These are phyloP conservation scores for Mortierella antarctica DNA, from an alignment of 192 early-diverging fungal species.

Conservation along the genomic window DNA sequence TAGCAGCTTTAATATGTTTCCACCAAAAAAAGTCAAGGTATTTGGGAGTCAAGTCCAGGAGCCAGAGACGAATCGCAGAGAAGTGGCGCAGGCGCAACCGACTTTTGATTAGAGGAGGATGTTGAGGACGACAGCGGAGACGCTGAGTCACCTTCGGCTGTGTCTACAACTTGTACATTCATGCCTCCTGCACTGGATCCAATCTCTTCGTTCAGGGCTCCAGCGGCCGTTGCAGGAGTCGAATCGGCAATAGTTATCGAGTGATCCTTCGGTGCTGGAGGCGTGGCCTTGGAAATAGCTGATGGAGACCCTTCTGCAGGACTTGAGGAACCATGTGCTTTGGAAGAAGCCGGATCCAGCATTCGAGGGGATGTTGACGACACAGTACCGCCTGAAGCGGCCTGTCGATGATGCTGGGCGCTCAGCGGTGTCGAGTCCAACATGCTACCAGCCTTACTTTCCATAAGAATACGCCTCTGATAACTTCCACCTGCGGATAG, in stretches of 20 bases:
- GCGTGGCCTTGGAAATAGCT: background rate
- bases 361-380: conserved; percentile 11
- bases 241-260: background rate
- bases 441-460: conserved; percentile 14
- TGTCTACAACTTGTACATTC: background rate
- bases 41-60: no score
- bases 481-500: conserved; percentile 17
- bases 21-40: no score
- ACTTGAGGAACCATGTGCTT: background rate
- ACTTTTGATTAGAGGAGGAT: no score
- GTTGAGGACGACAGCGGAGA: no score
- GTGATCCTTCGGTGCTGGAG: background rate
- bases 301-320: background rate
- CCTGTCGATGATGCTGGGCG: no score
- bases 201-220: background rate
- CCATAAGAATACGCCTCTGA: conserved; percentile 33
- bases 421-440: conserved; percentile 19
- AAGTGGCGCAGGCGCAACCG: no score
- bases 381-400: background rate
- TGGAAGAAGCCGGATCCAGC: background rate
- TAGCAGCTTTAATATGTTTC: no score
- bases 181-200: background rate
- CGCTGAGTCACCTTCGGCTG: no score
- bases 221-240: background rate
- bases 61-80: no score